Evolutionary conservation across 2,329 filamentous ascomycete species (phyloP).

Genomic region (Coleophoma eucalyptorum): DNA sequence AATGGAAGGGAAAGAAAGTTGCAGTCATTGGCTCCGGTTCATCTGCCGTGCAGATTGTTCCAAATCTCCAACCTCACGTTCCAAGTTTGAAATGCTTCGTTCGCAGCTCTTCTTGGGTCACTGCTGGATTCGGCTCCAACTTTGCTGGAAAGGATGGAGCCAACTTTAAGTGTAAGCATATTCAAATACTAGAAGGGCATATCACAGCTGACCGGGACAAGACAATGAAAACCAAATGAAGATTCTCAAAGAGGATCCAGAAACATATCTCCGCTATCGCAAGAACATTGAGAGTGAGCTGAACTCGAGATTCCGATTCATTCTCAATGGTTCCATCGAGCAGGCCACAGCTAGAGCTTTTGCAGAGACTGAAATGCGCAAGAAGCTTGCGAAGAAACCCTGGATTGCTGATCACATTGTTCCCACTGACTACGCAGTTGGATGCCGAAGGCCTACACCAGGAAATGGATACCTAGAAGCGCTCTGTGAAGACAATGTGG

Average conservation of each 20-base stretch:
- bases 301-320: slow-evolving; percentile 11
- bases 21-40: slow-evolving; percentile 34
- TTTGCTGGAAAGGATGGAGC: slow-evolving; percentile 10
- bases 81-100: slow-evolving; percentile 43
- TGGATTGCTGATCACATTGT: slow-evolving; percentile 10
- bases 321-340: slow-evolving; percentile 9
- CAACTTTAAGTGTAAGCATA: slow-evolving; percentile 27
- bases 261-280: slow-evolving; percentile 8
- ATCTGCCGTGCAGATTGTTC: slow-evolving; percentile 31
- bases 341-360: slow-evolving; percentile 8
- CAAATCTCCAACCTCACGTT: slow-evolving; percentile 32
- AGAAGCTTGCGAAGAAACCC: slow-evolving; percentile 16
- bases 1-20: slow-evolving; percentile 24
- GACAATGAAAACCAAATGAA: slow-evolving; percentile 34
- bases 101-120: slow-evolving; percentile 43
- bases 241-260: slow-evolving; percentile 33
- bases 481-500: slow-evolving; percentile 32
- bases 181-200: slow-evolving; percentile 39
- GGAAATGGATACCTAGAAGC: slow-evolving; percentile 36
- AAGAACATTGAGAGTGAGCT: slow-evolving; percentile 13
- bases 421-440: slow-evolving; percentile 86
- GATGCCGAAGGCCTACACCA: slow-evolving; percentile 71
- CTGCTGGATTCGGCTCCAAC: slow-evolving; percentile 16
- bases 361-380: slow-evolving; percentile 8
- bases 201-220: slow-evolving; percentile 32